Evolutionary conservation across 305 asterid genomes (phyloP).

Genomic region (Fraxinus angustifolia): DNA sequence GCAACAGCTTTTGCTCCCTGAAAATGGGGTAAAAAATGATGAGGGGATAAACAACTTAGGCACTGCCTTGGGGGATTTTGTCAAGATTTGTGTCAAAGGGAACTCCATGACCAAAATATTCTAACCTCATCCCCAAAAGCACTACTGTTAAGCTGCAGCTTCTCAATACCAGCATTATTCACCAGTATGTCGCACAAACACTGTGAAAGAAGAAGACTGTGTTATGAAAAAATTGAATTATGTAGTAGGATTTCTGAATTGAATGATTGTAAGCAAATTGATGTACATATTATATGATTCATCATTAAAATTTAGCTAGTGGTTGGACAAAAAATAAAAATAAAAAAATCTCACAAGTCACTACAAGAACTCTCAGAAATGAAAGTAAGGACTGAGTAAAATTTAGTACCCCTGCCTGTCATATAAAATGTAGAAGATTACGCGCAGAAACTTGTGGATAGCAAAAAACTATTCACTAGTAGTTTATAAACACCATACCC

Average conservation of each 20-base stretch:
- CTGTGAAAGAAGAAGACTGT: slow-evolving; percentile 36
- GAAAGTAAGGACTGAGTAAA: background rate
- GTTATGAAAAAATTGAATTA: background rate
- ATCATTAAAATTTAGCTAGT: background rate
- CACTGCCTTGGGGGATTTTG: slow-evolving; percentile 5
- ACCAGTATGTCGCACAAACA: slow-evolving; percentile 61
- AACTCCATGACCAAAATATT: slow-evolving; percentile 23
- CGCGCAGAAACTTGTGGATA: background rate
- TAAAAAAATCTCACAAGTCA: background rate
- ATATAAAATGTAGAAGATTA: background rate
- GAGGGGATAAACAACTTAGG: slow-evolving; percentile 8
- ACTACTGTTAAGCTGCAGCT: slow-evolving; percentile 78
- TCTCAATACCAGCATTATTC: slow-evolving; percentile 73
- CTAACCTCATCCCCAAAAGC: slow-evolving; percentile 91
- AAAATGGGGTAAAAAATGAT: slow-evolving; percentile 9
- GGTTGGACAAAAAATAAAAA: background rate
- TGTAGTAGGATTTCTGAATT: slow-evolving; percentile 12
- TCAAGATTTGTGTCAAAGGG: slow-evolving; percentile 3
- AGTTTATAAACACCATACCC: background rate
- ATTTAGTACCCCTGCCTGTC: background rate
- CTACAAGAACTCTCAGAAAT: slow-evolving; percentile 7
- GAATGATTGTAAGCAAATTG: background rate
- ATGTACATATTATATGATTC: background rate
- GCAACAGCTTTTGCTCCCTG: slow-evolving; percentile 98
- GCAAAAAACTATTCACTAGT: background rate